Percentiles rank a stretch among this genome's conserved stretches.
phyloP scores from a whole-genome alignment of 2,329 filamentous ascomycete species.

The Onygena corvina region DNA sequence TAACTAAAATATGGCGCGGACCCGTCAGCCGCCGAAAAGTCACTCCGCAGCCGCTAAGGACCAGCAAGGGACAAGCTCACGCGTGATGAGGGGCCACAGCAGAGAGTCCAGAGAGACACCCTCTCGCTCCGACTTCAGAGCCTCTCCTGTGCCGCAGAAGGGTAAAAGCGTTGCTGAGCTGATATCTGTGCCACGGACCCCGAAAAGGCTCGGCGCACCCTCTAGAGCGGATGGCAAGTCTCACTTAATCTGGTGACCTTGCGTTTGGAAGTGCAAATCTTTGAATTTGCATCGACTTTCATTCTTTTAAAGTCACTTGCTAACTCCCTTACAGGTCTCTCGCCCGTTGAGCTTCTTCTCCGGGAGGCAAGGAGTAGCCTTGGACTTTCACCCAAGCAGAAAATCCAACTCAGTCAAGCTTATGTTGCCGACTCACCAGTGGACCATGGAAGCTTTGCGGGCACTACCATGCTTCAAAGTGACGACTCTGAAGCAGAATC shows the following conservation, averaged over 20 bases:
- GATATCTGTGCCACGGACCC: neutral
- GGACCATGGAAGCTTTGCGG: conserved; percentile 14
- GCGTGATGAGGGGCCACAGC: conserved; percentile 5
- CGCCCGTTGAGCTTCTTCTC: neutral
- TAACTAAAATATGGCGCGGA: neutral
- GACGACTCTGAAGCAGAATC: conserved; percentile 11
- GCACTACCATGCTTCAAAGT: conserved; percentile 11
- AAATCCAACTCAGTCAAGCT: conserved; percentile 5
- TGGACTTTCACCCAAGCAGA: neutral
- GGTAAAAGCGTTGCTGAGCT: neutral
- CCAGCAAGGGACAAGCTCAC: conserved; percentile 1
- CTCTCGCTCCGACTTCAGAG: neutral
- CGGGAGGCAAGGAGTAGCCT: neutral
- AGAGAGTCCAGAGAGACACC: conserved; percentile 1
- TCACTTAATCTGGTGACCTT: neutral
- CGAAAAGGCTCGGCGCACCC: neutral
- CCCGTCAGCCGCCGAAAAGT: neutral
- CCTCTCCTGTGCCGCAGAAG: neutral
- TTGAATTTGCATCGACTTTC: neutral
- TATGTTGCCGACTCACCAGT: conserved; percentile 8
- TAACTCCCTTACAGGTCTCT: neutral
- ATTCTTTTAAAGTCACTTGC: neutral
- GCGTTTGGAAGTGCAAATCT: neutral
- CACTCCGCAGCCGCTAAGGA: neutral
- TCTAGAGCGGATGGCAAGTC: neutral